These are phyloP conservation scores for Fusarium brevicatenulatum DNA, from an alignment of 2,329 filamentous ascomycete species.

Conservation along the genomic window DNA sequence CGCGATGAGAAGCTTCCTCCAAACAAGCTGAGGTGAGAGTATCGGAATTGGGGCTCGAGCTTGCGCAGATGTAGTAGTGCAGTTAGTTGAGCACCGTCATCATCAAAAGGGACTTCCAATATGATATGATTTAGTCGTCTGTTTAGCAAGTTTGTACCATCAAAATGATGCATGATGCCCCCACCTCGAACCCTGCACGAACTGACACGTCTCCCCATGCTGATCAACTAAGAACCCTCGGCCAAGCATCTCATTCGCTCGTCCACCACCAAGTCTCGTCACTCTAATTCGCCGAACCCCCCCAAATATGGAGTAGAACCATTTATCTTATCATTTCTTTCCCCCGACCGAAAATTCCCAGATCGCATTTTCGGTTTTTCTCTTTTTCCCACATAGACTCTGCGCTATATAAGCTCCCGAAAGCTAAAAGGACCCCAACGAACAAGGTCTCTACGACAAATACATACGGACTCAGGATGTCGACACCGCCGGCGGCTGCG, in stretches of 20 bases:
- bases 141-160: neutral
- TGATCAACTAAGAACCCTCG: neutral
- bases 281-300: neutral
- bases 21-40: neutral
- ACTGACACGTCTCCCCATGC: neutral
- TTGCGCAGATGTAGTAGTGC: neutral
- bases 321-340: neutral
- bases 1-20: neutral
- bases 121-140: neutral
- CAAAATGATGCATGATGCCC: neutral
- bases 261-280: neutral
- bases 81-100: rapidly evolving
- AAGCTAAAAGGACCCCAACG: neutral
- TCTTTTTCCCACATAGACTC: neutral
- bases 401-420: neutral
- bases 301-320: neutral
- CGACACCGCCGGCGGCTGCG: conserved; percentile 11
- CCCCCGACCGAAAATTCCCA: neutral
- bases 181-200: neutral
- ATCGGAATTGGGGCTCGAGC: rapidly evolving
- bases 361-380: neutral
- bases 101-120: rapidly evolving
- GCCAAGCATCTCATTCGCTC: neutral
- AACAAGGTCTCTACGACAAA: neutral
- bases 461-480: neutral